Evolutionary conservation across 805 yeast species (phyloP), one percentile per base, ranked within the genome.

Genomic region (Hanseniaspora jakobsenii): DNA sequence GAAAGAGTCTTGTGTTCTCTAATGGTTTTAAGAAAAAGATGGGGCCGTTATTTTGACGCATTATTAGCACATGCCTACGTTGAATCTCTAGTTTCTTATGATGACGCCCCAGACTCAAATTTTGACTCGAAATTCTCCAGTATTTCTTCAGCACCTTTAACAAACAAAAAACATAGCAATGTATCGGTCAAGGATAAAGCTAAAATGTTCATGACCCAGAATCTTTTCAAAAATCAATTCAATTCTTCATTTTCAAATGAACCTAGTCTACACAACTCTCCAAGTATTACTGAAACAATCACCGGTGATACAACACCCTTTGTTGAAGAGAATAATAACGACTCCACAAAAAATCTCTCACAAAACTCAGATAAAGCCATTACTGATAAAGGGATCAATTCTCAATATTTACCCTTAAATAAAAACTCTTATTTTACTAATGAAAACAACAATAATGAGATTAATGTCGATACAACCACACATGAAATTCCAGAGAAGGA

Each of bases 1-100:
- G 78, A 74, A 36, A 61, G 76, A n/a, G 66, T 79, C 13, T 75
- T 78, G 0, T 74, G 78, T 3, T 79, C 87, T 0, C 48, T 75
- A 38, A 67, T 65, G 50, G 62, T 81, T 3, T 64, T 82, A 43
- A 67, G 81, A 51, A 79, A 77, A 51, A 66, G 91, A 55, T 82
- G 93, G 93, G 91, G 91, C 0, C 59, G 73, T 27, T 77, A 72
- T 49, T 82, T 82, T 54, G 77, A 78, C 50, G 67, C 68, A 50
- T 50, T 81, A 14, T 57, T 81, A 31, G 66, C 85, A 0, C 69
- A 72, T 52, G 81, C 78, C 1, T 82, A 80, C 56, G 74, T 79
- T 0, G 65, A 72, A 47, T 78, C 82, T 7, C 60, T 60, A 8
- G 52, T 57, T 29, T 58, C 55, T 26, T 53, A 62, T 32, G 64